Evolutionary conservation across 23 red algal genomes (phyloP).

Genomic region (Chondrus crispus): DNA sequence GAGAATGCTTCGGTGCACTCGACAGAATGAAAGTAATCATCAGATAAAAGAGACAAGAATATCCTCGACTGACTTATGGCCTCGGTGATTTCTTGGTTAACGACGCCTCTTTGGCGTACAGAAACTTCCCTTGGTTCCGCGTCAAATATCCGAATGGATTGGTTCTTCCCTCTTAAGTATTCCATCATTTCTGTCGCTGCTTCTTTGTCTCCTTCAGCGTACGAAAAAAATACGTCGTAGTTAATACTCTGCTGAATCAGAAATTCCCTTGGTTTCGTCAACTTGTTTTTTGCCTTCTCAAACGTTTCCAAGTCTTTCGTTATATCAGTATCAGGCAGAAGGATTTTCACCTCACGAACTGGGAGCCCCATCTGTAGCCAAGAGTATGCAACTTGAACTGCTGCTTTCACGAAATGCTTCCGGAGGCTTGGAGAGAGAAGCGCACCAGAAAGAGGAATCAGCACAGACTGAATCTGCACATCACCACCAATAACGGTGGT

Average conservation of each 20-base stretch:
- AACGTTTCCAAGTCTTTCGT: conserved; percentile 58
- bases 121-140: conserved; percentile 52
- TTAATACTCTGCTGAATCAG: background rate
- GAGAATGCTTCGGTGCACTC: conserved; percentile 75
- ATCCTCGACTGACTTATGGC: conserved; percentile 56
- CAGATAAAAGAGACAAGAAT: conserved; percentile 57
- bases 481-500: conserved; percentile 75
- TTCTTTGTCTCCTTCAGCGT: conserved; percentile 46
- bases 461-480: conserved; percentile 54
- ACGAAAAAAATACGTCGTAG: conserved; percentile 67
- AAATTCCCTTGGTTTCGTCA: background rate
- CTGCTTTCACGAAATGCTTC: conserved; percentile 68
- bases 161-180: conserved; percentile 26
- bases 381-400: conserved; percentile 46
- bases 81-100: conserved; percentile 41
- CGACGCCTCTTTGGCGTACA: conserved; percentile 44
- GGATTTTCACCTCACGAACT: conserved; percentile 60
- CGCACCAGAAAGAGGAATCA: conserved; percentile 63
- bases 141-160: conserved; percentile 44
- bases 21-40: conserved; percentile 70
- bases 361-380: conserved; percentile 76
- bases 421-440: conserved; percentile 42
- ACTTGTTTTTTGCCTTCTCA: conserved; percentile 40
- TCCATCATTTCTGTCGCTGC: conserved; percentile 63
- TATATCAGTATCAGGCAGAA: conserved; percentile 78